Conservation (phyloP, 2,329 filamentous ascomycete species). For the Aspergillus cejpii region DNA sequence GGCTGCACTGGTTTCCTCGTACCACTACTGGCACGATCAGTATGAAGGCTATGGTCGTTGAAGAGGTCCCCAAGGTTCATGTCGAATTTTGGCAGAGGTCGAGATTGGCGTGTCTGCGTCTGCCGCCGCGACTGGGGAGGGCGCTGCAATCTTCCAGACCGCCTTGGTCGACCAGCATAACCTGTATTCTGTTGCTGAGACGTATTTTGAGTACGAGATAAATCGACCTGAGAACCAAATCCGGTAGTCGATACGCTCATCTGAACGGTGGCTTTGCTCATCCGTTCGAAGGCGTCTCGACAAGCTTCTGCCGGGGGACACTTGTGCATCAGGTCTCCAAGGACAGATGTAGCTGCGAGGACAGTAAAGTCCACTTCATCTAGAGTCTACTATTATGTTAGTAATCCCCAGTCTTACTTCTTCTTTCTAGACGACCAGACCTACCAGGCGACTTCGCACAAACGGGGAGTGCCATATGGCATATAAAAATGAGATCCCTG, state of each 20-base stretch:
- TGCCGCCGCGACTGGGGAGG: constrained; percentile 25
- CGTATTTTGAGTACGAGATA: constrained; percentile 18
- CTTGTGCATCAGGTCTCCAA: constrained; percentile 85
- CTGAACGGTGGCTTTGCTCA: constrained; percentile 89
- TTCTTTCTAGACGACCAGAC: constrained; percentile 28
- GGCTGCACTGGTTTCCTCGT: constrained; percentile 23
- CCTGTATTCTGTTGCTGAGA: constrained; percentile 11
- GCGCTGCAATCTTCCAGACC: constrained; percentile 11
- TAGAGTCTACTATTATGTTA: constrained; percentile 52
- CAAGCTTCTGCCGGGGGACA: constrained; percentile 93
- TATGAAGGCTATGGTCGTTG: constrained; percentile 38
- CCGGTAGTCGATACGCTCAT: constrained; percentile 87
- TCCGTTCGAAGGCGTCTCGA: constrained; percentile 87
- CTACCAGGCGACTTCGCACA: constrained; percentile 76
- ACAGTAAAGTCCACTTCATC: constrained; percentile 98
- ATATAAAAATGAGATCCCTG: constrained; percentile 83
- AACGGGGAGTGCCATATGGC: constrained; percentile 94
- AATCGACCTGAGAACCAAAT: constrained; percentile 53
- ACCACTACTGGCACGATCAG: constrained; percentile 30
- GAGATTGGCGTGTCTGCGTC: constrained; percentile 32
- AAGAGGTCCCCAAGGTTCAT: constrained; percentile 51
- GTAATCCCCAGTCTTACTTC: constrained; percentile 8
- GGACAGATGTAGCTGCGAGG: constrained; percentile 83
- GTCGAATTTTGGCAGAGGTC: constrained; percentile 52
- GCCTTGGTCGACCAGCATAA: constrained; percentile 11